Base-by-base conservation (phyloP, 768 basidiomycete genomes). In the Lentinula guzmanii region DNA sequence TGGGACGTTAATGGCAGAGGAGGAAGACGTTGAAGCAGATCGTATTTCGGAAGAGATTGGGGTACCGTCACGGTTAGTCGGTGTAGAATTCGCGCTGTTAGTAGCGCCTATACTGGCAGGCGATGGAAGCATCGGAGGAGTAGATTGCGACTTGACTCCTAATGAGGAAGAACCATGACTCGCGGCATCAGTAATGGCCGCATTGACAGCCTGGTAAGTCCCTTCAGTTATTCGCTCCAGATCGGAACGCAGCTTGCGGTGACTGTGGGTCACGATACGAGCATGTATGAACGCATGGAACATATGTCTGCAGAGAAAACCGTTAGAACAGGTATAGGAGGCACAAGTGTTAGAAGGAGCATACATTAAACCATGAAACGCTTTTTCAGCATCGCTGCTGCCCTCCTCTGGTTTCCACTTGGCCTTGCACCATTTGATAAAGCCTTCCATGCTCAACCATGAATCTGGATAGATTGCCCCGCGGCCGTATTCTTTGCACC, bases 341-440 rank as follows among this genome's bases (percentile, higher is more conserved):
- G 63, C 58, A 66, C 60, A 59, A 63, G 51, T 39, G 28, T 35
- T 54, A 62, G 63, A 65, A 46, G 63, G 68, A 54, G 75, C 90
- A 80, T 83, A 90, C 90, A 93, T 89, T 74, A 93, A 80, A 64
- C 91, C 91, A 66, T 89, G 72, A 59, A 93, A 86, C 43, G 89
- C 88, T 70, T 78, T 79, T 69, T 83, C 82, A 28, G 77, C 76
- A 64, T 82, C 82, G 59, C 75, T 77, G 59, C 76, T 77, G 39
- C 76, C 77, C 62, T 83, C 80, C 64, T 82, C 81, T 18, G 77
- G 71, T 50, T 75, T 72, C 82, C 90, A 90, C 67, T 90, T 88
- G 67, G 76, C 76, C 72, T 86, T 89, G 66, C 86, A 89, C 84
- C 86, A 88, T 21, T 73, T 73, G n/a, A 91, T 75, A 65, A 88